Evolutionary conservation across 768 basidiomycete species (phyloP).

Genomic region (Suillus subalutaceus): DNA sequence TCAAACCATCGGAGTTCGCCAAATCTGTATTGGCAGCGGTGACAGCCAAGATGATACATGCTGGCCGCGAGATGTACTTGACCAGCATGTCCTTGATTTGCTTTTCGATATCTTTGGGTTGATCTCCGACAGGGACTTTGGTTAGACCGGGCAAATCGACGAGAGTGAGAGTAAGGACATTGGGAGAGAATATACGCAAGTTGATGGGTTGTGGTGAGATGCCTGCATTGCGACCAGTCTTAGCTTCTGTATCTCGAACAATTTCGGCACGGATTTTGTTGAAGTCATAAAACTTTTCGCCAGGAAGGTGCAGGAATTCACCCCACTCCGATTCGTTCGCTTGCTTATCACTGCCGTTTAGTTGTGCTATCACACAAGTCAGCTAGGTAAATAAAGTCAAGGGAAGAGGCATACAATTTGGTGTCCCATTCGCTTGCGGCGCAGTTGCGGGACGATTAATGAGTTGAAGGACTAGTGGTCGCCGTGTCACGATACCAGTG

Average conservation of each 20-base stretch:
- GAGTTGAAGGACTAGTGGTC: constrained; percentile 95
- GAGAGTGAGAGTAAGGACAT: constrained; percentile 94
- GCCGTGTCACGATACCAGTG: constrained; percentile 96
- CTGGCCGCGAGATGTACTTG: constrained; percentile 93
- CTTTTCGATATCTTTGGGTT: constrained; percentile 95
- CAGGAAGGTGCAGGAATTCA: constrained; percentile 95
- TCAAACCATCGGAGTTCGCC: constrained; percentile 97
- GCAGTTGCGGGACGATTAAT: constrained; percentile 76
- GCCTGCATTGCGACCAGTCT: constrained; percentile 98
- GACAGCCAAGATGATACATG: constrained; percentile 95
- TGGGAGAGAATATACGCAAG: constrained; percentile 94
- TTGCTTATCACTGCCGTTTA: constrained; percentile 61
- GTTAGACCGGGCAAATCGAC: constrained; percentile 98
- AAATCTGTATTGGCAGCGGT: constrained; percentile 95
- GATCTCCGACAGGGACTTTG: constrained; percentile 94
- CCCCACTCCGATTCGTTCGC: constrained; percentile 98
- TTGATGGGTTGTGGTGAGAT: constrained; percentile 98
- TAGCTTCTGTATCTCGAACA: constrained; percentile 94
- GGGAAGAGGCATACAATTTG: constrained; percentile 39
- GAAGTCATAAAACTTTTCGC: constrained; percentile 98
- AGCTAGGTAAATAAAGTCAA: constrained; percentile 7
- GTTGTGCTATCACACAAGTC: constrained; percentile 22
- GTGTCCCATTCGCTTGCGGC: constrained; percentile 44
- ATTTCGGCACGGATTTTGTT: constrained; percentile 96
- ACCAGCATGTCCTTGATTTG: constrained; percentile 96